Percentiles rank a stretch among this genome's conserved stretches.
Conservation (phyloP, 1,139 yeast genomes). For the Blastobotrys arbuscula region DNA sequence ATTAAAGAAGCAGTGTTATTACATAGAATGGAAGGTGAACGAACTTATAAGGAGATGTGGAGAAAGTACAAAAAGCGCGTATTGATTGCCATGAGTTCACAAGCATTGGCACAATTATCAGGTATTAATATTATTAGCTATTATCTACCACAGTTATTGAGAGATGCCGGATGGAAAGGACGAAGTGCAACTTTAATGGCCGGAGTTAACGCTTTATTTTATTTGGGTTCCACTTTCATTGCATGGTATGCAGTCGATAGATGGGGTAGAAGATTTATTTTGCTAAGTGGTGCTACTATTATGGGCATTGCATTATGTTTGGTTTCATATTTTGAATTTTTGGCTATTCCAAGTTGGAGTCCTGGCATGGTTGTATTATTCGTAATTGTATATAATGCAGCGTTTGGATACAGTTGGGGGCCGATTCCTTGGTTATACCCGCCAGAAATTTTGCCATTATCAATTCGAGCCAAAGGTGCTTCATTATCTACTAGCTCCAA, state of each 20-base stretch:
- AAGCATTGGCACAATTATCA: constrained; percentile 85
- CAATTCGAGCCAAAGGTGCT: constrained; percentile 89
- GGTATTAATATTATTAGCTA: constrained; percentile 91
- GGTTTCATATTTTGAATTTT: constrained; percentile 61
- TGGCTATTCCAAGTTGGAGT: constrained; percentile 51
- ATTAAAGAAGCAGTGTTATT: constrained; percentile 77
- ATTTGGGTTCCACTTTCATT: constrained; percentile 70
- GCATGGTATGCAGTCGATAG: constrained; percentile 88
- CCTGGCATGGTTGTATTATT: constrained; percentile 68
- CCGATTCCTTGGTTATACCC: constrained; percentile 94
- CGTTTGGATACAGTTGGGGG: constrained; percentile 85
- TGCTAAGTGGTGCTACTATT: constrained; percentile 67
- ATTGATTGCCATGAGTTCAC: constrained; percentile 86
- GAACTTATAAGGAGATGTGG: constrained; percentile 67
- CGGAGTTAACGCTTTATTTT: constrained; percentile 77
- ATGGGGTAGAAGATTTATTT: constrained; percentile 86
- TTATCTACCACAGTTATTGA: constrained; percentile 91
- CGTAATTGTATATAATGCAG: constrained; percentile 75
- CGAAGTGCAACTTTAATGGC: constrained; percentile 86
- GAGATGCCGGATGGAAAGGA: constrained; percentile 93
- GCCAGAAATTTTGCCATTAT: constrained; percentile 78
- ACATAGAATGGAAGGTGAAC: constrained; percentile 72
- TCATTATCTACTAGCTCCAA: constrained; percentile 87
- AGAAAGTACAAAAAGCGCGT: constrained; percentile 65
- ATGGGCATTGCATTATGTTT: constrained; percentile 68